Evolutionary conservation across 306 rosid species (phyloP), one percentile per base, ranked within the genome.

Genomic region (Lathyrus tuberosus): DNA sequence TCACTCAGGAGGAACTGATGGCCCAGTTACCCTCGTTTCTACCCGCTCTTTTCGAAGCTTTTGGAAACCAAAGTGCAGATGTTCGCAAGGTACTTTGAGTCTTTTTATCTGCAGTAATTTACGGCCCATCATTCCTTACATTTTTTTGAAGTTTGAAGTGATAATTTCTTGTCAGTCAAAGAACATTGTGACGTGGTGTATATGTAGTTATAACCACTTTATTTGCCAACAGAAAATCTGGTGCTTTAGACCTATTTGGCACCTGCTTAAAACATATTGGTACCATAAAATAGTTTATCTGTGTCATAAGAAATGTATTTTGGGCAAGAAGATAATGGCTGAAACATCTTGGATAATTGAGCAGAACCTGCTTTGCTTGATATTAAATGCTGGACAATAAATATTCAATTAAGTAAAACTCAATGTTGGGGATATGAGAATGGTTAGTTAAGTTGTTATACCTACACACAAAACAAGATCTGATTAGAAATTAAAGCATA

Each of bases 61-160:
- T 95, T 70, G 97, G 99, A 67, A 88, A 89, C 79, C 97, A 80
- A 76, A 91, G 97, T 80, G 99, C 99, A 48, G 99, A 95, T 76
- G 99, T 95, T 78, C 97, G 99, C 3, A 95, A 95, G 99, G 99
- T 95, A 86, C 68, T 5, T 60, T 62, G 35, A 10, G 24, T 42
- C 31, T 33, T 65, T 65, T 54, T 65, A 22, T 74, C 70, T 48
- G 46, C 40, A 37, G 65, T 75, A 46, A 70, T 75, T 33, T 65
- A 22, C 67, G 58, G 71, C 57, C 5, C 62, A 26, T 42, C 22
- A n/a, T 20, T 13, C n/a, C 33, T 22, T 67, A 31, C 30, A 63
- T 64, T 31, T 72, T 72, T 52, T 33, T 37, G 35, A 67, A 69
- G 30, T 20, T 10, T 51, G 26, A 20, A 22, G 35, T 7, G 16